Conservation (phyloP, 208 protist species). For the Porcisia hertigi region DNA sequence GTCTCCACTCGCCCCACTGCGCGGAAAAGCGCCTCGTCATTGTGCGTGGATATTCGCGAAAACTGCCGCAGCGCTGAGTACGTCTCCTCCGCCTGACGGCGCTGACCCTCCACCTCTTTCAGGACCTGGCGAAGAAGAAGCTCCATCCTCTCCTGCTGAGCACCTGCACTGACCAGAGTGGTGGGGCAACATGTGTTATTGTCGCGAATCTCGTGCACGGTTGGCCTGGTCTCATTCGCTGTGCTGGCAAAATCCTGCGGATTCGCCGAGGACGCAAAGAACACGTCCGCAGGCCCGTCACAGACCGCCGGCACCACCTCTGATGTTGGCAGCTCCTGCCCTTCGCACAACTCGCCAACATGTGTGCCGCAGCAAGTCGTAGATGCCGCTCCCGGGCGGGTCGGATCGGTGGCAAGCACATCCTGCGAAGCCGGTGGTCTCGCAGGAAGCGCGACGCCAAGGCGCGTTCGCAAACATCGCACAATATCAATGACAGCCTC, state of each 20-base stretch:
- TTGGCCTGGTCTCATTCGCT: background rate
- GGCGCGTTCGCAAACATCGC: background rate
- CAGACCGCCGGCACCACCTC: background rate
- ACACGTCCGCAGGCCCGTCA: background rate
- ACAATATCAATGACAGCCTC: constrained; percentile 8
- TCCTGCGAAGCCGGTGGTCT: background rate
- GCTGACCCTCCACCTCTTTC: background rate
- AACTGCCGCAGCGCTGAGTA: constrained; percentile 1
- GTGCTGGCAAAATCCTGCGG: background rate
- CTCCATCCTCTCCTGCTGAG: constrained; percentile 2
- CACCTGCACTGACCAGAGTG: background rate
- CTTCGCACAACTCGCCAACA: background rate
- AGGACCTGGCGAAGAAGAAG: background rate
- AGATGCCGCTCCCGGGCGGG: background rate
- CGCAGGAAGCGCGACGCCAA: background rate
- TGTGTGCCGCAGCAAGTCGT: background rate
- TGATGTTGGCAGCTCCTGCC: background rate
- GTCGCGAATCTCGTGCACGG: background rate
- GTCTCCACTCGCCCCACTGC: constrained; percentile 6
- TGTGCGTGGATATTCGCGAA: constrained; percentile 7
- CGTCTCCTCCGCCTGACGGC: background rate
- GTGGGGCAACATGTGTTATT: background rate
- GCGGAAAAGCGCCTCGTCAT: constrained; percentile 9
- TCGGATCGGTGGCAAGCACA: no score
- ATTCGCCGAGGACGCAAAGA: background rate